Base-by-base conservation (phyloP, 257 asterid species). In the Salvia hispanica region DNA sequence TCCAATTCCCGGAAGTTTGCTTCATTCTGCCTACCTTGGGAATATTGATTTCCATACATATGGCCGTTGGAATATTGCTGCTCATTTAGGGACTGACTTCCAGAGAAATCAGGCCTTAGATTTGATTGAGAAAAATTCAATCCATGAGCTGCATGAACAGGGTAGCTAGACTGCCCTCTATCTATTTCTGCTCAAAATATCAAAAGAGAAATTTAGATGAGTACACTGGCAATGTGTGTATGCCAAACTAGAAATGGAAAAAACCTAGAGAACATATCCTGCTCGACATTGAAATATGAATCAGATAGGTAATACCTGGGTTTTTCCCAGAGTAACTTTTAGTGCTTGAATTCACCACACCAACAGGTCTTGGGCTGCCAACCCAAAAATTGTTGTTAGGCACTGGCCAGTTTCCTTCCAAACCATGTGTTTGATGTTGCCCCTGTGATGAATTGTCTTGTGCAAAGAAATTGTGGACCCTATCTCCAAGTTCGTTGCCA, bases 391-490 rank as follows among this genome's bases (percentile, higher is more conserved):
- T 86, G 78, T 66, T 81, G 75, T 81, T 80, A 52, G 67, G 75
- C 63, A 75, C 82, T 9, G 95, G 84, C 94, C 91, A 84, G 69
- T 77, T 82, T 56, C 90, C 87, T 44, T 86, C 95, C 70, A 75
- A 77, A 70, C 82, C 82, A 62, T 80, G 87, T 66, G 90, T 76
- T 58, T 79, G 86, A 74, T 79, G 86, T 74, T 82, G 98, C 71
- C 82, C 97, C 80, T 79, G 93, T 3, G 81, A 81, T 54, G 80
- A 62, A 75, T 81, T 82, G 67, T 88, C 96, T 82, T 83, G 97
- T 0, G 91, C 89, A 74, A 90, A 92, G 72, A 92, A 89, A 84
- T 92, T 92, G 88, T 88, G 97, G 74, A 92, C 90, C 92, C 96
- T 83, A 65, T 90, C 97, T 74, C 93, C 95, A 69, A 72, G 78